phyloP scores from a whole-genome alignment of 768 basidiomycete genomes.

The Psilocybe subaeruginosa region DNA sequence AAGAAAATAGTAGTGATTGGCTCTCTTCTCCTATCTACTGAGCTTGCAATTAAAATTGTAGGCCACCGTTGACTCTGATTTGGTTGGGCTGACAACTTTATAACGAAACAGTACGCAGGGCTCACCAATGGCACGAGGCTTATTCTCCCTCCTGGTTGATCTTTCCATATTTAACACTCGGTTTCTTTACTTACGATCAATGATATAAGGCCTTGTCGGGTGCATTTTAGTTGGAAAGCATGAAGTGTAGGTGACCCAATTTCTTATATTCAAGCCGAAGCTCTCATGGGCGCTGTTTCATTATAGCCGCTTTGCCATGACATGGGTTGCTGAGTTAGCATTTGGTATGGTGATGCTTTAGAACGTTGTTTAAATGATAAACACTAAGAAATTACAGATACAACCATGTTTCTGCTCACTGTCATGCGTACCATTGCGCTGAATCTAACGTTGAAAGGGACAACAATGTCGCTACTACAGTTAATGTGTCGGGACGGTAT shows the following conservation, averaged over 20 bases:
- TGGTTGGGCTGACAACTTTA: neutral
- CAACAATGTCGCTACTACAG: neutral
- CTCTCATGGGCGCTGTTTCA: constrained; percentile 1
- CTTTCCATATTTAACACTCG: too few species aligned
- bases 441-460: neutral
- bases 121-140: neutral
- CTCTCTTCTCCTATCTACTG: neutral
- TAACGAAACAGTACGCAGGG: neutral
- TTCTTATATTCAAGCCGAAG: neutral
- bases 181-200: too few species aligned
- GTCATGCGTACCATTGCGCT: neutral
- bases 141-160: neutral
- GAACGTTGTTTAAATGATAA: neutral
- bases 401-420: neutral
- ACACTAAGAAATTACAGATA: neutral
- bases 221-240: neutral
- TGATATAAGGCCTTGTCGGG: too few species aligned
- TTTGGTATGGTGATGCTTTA: neutral
- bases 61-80: too few species aligned
- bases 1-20: neutral
- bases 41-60: neutral
- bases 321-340: constrained; percentile 10
- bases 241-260: neutral
- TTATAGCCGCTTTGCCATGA: neutral
- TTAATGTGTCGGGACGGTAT: constrained; percentile 8